Base-by-base conservation (phyloP, 345 rosid genomes). In the Citrus sp. region DNA sequence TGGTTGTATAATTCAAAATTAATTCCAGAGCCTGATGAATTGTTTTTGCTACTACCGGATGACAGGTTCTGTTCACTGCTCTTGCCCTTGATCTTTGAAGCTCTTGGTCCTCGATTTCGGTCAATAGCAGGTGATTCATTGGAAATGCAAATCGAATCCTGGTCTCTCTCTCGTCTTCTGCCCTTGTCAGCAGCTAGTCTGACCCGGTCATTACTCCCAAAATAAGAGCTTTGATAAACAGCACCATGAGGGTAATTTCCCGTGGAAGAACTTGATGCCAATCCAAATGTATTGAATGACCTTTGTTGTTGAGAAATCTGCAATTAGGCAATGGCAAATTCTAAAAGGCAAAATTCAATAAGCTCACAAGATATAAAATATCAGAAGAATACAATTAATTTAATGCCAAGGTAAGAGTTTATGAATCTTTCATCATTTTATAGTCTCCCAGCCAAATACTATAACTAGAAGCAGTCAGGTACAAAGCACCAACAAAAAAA, bases 51-150 rank as follows among this genome's bases (percentile, higher is more conserved):
- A 77, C 80, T 82, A 82, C 77, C 86, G 80, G 79, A 72, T 27
- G 81, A 75, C 70, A 86, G 71, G 74, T 60, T 54, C 28, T 74
- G 75, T 61, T 84, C 89, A 65, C 80, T 66, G 62, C 80, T 81
- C 85, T 87, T 91, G 79, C 77, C 86, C 82, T 86, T 87, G 63
- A 81, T 67, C 81, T 80, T 88, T 38, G 88, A 88, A 80, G 95
- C 88, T 81, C 95, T 80, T 56, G 95, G 95, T 49, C 95, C 95
- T 68, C 93, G 87, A 83, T 90, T 91, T 56, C 77, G 87, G 60
- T 85, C 87, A 55, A 79, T 77, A 77, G 87, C 89, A 82, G 85
- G 80, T 34, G 86, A 80, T 79, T 91, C 93, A 76, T 55, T 87
- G 9, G 88, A 78, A 72, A 77, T 71, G 77, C 79, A 72, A 65